These are phyloP conservation scores for Dipteronia sinensis DNA, from an alignment of 345 rosid genomes.

Conservation along the genomic window DNA sequence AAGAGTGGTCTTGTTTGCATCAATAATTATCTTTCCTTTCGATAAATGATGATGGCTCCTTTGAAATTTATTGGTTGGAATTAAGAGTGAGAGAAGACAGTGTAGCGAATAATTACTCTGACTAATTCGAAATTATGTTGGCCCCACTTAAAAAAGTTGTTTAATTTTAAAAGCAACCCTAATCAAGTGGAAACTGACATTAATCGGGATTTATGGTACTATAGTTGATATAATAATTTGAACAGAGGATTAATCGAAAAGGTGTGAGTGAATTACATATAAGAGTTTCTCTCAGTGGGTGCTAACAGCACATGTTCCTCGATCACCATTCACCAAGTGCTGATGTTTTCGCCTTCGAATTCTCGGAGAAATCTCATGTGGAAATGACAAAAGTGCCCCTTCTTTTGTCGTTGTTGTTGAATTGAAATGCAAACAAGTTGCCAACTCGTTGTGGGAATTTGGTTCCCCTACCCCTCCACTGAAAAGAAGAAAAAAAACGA, in stretches of 20 bases:
- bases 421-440: background rate
- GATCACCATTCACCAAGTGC: too few relatives aligned
- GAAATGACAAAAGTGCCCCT: background rate
- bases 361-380: background rate
- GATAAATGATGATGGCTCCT: background rate
- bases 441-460: background rate
- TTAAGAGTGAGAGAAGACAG: background rate
- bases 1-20: background rate
- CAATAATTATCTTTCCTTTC: constrained; percentile 15
- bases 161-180: background rate
- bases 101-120: background rate
- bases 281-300: background rate
- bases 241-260: background rate
- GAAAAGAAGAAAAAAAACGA: background rate
- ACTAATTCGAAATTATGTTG: background rate
- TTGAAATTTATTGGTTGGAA: constrained; percentile 16
- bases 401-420: too few relatives aligned
- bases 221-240: background rate
- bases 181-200: too few relatives aligned
- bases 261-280: background rate
- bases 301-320: background rate
- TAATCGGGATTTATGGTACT: too few relatives aligned
- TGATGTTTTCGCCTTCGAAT: constrained; percentile 15
- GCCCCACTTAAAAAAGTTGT: background rate
- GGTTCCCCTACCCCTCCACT: background rate